phyloP scores from a whole-genome alignment of 1,139 yeast species.

The Pichia sp. region DNA sequence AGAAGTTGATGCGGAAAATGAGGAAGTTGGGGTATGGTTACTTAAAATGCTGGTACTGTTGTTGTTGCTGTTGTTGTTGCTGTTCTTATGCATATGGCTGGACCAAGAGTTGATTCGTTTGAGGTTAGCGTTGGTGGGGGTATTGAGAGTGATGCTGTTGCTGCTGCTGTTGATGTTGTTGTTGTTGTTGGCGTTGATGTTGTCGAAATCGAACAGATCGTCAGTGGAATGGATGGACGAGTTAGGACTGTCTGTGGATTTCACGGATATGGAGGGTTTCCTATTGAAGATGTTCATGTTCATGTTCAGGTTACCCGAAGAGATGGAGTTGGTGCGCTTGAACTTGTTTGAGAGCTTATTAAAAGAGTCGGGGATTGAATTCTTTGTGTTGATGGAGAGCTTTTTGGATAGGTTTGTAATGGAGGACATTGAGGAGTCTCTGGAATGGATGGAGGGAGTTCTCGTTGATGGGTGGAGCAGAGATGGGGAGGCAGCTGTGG shows the following conservation, averaged over 20 bases:
- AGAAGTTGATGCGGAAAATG: not conserved
- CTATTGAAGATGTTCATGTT: conserved; percentile 4
- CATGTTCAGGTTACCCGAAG: conserved; percentile 1
- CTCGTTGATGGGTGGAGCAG: not conserved
- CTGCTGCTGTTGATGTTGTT: not conserved
- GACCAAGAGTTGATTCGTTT: conserved; percentile 5
- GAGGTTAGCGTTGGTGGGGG: not conserved
- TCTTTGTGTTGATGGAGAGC: not conserved
- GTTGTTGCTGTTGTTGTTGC: not conserved
- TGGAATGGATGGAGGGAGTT: conserved; percentile 1
- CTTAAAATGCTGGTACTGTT: too few species aligned
- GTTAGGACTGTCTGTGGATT: not conserved
- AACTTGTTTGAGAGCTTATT: conserved; percentile 9
- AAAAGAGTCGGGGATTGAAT: conserved; percentile 3
- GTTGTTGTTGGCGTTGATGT: not conserved
- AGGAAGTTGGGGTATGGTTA: not conserved
- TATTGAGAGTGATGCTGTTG: not conserved
- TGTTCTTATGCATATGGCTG: not conserved
- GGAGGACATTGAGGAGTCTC: conserved; percentile 9
- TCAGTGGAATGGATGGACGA: not conserved
- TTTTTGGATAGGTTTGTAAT: conserved; percentile 6
- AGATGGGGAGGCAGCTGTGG: too few species aligned
- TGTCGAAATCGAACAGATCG: not conserved
- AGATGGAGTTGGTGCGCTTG: conserved; percentile 5
- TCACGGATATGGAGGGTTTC: conserved; percentile 5